Evolutionary conservation across 805 yeast genomes (phyloP).

Genomic region (Metschnikowia drakensbergensis): DNA sequence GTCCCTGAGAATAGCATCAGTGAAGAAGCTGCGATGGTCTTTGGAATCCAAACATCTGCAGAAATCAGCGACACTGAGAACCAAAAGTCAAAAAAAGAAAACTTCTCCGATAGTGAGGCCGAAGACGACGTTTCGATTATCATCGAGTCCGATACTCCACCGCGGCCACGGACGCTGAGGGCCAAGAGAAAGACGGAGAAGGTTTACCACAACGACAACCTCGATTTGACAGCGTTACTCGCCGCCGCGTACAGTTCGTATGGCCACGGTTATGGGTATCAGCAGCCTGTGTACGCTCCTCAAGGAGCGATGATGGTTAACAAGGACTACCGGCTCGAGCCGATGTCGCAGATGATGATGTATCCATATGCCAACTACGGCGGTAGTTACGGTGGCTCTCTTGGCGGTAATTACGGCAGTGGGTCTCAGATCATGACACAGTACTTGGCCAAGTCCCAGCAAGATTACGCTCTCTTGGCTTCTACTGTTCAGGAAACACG

Average conservation of each 20-base stretch:
- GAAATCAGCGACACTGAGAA: background rate
- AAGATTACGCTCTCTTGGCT: constrained; percentile 51
- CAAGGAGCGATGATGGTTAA: background rate
- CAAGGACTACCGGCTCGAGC: background rate
- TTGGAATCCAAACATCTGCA: constrained; percentile 37
- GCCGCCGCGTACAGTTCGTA: constrained; percentile 10
- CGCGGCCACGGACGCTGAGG: background rate
- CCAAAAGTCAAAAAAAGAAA: background rate
- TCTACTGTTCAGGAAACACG: constrained; percentile 11
- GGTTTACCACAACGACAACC: constrained; percentile 9
- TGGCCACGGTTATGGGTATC: background rate
- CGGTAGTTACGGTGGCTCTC: background rate
- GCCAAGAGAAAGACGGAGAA: constrained; percentile 7
- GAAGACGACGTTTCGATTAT: constrained; percentile 36
- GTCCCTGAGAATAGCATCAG: constrained; percentile 8
- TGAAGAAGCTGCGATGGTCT: constrained; percentile 42
- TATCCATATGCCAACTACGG: constrained; percentile 5
- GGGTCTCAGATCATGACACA: constrained; percentile 79
- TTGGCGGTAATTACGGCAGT: background rate
- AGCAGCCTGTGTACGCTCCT: background rate
- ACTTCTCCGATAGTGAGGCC: constrained; percentile 23
- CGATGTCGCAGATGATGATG: background rate
- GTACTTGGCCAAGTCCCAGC: constrained; percentile 68
- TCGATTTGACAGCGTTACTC: constrained; percentile 10
- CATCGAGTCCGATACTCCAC: constrained; percentile 28